Percentiles rank a stretch among this genome's conserved stretches.
These are phyloP conservation scores for Picochlorum sp. DNA, from an alignment of 139 green algal species.

Conservation along the genomic window DNA sequence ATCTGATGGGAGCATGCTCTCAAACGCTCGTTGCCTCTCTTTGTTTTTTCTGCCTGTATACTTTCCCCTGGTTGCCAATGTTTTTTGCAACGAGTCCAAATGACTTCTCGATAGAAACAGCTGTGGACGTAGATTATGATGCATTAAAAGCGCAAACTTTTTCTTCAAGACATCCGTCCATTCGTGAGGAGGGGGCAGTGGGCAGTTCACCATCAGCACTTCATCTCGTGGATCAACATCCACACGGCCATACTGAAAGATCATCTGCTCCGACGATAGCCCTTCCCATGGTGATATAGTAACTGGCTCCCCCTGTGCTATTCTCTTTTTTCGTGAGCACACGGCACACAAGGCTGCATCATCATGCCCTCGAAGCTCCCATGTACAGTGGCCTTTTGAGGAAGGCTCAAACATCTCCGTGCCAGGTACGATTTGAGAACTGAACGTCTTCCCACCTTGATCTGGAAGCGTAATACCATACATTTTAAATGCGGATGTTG, in stretches of 20 bases:
- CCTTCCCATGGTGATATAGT: slow-evolving; percentile 49
- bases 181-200: slow-evolving; percentile 36
- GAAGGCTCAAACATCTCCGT: background rate
- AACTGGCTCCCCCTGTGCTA: slow-evolving; percentile 41
- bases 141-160: slow-evolving; percentile 26
- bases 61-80: background rate
- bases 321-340: background rate
- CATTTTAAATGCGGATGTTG: slow-evolving; percentile 40
- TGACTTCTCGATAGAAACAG: slow-evolving; percentile 38
- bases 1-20: slow-evolving; percentile 23
- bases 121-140: slow-evolving; percentile 31
- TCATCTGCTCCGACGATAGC: slow-evolving; percentile 69
- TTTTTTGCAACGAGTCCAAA: slow-evolving; percentile 2
- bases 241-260: slow-evolving; percentile 76
- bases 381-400: background rate
- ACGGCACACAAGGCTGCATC: slow-evolving; percentile 3
- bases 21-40: background rate
- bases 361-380: background rate
- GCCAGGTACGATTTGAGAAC: background rate
- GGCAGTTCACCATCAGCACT: slow-evolving; percentile 58
- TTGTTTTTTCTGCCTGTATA: background rate
- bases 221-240: slow-evolving; percentile 54
- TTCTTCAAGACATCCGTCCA: slow-evolving; percentile 32
- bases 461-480: background rate
- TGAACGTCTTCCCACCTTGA: background rate